phyloP scores from a whole-genome alignment of 2,329 filamentous ascomycete species.

The Ascomycota sp. region DNA sequence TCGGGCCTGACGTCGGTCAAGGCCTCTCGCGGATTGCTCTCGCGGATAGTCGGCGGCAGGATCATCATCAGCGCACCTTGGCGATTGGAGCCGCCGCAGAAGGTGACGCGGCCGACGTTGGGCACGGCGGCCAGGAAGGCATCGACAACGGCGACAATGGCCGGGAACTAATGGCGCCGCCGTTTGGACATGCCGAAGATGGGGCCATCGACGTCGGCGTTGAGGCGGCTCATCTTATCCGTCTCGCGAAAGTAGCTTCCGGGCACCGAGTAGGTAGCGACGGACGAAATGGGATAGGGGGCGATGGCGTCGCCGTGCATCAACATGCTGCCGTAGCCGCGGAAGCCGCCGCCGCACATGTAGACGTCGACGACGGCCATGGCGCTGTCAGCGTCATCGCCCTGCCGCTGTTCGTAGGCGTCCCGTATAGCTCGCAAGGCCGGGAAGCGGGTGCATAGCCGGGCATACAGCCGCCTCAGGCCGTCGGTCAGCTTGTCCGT shows the following conservation, averaged over 20 bases:
- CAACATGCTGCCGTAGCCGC: constrained; percentile 77
- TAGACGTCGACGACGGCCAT: constrained; percentile 45
- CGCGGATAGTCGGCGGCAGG: constrained; percentile 36
- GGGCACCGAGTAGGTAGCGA: constrained; percentile 56
- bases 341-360: constrained; percentile 75
- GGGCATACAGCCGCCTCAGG: constrained; percentile 38
- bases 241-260: constrained; percentile 38
- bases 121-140: constrained; percentile 52
- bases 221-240: constrained; percentile 27
- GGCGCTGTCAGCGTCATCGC: constrained; percentile 6
- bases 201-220: constrained; percentile 28
- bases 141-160: constrained; percentile 62
- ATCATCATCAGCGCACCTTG: constrained; percentile 65
- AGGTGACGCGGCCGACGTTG: constrained; percentile 51
- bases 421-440: constrained; percentile 20
- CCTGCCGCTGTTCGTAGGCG: too few relatives aligned
- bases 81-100: constrained; percentile 73
- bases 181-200: constrained; percentile 66
- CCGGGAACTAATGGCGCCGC: constrained; percentile 61
- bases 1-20: constrained; percentile 7
- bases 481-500: constrained; percentile 32
- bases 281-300: constrained; percentile 67
- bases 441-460: constrained; percentile 27
- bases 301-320: constrained; percentile 55
- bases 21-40: constrained; percentile 40